Percentiles rank a stretch among this genome's conserved stretches.
Evolutionary conservation across 1,284 basidiomycete species (phyloP).

Genomic region (Apiotrichum gamsii): DNA sequence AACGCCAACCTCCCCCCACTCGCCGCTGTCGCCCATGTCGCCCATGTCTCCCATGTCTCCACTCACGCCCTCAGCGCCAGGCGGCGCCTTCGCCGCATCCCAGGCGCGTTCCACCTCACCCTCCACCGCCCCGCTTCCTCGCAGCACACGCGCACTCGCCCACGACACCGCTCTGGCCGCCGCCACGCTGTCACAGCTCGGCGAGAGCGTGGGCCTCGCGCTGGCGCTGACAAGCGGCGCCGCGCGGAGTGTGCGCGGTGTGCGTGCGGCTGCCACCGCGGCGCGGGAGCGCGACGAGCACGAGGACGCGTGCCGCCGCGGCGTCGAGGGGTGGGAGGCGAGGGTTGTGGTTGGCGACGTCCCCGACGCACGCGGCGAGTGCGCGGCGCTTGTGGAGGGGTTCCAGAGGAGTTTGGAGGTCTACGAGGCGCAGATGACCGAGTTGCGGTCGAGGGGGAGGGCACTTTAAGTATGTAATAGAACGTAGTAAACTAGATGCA

Average conservation of each 20-base stretch:
- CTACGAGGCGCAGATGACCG: background rate
- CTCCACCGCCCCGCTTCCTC: background rate
- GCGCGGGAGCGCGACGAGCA: conserved; percentile 7
- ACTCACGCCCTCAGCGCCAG: background rate
- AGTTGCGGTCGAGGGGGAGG: background rate
- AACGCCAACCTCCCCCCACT: no score
- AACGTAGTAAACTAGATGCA: no score
- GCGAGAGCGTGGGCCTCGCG: background rate
- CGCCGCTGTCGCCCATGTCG: background rate
- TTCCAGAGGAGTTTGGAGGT: conserved; percentile 11
- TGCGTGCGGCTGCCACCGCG: conserved; percentile 3
- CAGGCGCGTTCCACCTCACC: background rate
- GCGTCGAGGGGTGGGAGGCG: conserved; percentile 11
- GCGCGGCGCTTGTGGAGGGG: conserved; percentile 5
- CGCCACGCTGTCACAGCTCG: background rate
- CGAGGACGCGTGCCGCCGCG: conserved; percentile 9
- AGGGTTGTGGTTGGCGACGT: background rate
- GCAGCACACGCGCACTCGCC: background rate
- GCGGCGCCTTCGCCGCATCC: no score
- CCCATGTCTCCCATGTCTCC: background rate
- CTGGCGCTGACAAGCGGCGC: conserved; percentile 2
- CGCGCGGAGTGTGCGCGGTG: conserved; percentile 4
- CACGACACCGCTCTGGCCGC: background rate
- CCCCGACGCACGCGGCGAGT: background rate
- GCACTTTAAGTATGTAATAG: no score